phyloP scores from a whole-genome alignment of 2,329 filamentous ascomycete species.

The Pestalotiopsis sp. region DNA sequence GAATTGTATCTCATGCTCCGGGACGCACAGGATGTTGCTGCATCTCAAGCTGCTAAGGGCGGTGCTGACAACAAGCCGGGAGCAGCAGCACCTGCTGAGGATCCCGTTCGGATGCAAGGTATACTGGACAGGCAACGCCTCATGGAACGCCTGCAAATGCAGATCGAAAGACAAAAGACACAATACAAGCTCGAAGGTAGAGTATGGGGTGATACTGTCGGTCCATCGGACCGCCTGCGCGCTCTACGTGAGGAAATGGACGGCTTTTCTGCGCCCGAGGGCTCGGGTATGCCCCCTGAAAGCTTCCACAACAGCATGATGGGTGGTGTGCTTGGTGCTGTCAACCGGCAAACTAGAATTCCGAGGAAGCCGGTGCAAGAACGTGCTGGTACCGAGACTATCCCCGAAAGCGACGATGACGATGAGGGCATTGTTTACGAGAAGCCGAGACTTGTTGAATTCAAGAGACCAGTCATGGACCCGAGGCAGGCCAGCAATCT shows the following conservation, averaged over 20 bases:
- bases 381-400: conserved; percentile 25
- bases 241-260: conserved; percentile 97
- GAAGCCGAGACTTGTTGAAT: conserved; percentile 78
- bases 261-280: conserved; percentile 52
- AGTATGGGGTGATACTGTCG: conserved; percentile 79
- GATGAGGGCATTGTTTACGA: conserved; percentile 71
- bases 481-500: conserved; percentile 69
- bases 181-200: conserved; percentile 96
- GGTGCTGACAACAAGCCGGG: conserved; percentile 51
- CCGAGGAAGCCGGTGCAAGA: conserved; percentile 55
- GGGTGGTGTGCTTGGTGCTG: conserved; percentile 74
- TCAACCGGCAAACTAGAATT: conserved; percentile 63
- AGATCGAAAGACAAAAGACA: conserved; percentile 95
- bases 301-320: conserved; percentile 70
- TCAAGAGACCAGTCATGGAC: conserved; percentile 70
- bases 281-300: conserved; percentile 53
- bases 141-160: conserved; percentile 92
- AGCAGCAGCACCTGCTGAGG: conserved; percentile 53
- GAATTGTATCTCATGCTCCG: conserved; percentile 98
- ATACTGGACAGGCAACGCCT: conserved; percentile 91
- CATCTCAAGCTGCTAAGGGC: conserved; percentile 72
- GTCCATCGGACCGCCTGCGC: conserved; percentile 88
- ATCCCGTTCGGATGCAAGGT: conserved; percentile 81
- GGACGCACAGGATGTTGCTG: conserved; percentile 94
- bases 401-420: conserved; percentile 40